Evolutionary conservation across 2,329 filamentous ascomycete genomes (phyloP).

Genomic region (Colletotrichum zoysiae): DNA sequence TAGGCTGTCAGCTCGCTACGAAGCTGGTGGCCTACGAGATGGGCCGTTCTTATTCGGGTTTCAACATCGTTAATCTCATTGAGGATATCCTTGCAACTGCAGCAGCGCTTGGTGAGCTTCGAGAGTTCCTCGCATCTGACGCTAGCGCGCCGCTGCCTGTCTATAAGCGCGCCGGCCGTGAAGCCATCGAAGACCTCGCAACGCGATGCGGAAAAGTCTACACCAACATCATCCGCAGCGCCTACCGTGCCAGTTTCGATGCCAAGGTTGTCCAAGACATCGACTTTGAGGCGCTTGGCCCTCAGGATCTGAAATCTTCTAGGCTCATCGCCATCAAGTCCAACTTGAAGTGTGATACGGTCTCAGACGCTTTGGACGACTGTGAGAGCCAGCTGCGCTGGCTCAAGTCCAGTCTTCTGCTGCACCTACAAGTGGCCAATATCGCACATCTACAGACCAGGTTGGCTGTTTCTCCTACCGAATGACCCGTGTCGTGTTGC

Average conservation of each 20-base stretch:
- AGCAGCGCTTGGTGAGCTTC: constrained; percentile 18
- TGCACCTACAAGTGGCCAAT: constrained; percentile 32
- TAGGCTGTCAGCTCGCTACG: constrained; percentile 29
- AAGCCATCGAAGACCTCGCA: constrained; percentile 27
- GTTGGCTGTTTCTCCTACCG: neutral
- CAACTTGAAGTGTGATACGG: neutral
- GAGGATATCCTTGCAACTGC: constrained; percentile 16
- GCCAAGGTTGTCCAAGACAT: constrained; percentile 23
- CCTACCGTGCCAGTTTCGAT: constrained; percentile 29
- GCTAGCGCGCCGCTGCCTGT: constrained; percentile 10
- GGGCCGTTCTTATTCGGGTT: constrained; percentile 1
- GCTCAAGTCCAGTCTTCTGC: constrained; percentile 12
- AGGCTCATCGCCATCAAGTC: constrained; percentile 18
- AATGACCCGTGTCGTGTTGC: neutral
- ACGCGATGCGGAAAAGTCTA: constrained; percentile 25
- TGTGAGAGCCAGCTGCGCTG: constrained; percentile 5
- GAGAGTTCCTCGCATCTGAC: constrained; percentile 22
- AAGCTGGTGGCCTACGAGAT: constrained; percentile 26
- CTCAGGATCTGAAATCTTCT: constrained; percentile 29
- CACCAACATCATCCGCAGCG: constrained; percentile 23
- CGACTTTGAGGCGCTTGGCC: constrained; percentile 5
- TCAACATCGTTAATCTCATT: neutral
- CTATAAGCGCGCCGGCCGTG: constrained; percentile 30
- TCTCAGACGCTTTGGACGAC: neutral
- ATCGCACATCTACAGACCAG: constrained; percentile 23